Conservation (phyloP, 306 rosid genomes). For the Prunus padus region DNA sequence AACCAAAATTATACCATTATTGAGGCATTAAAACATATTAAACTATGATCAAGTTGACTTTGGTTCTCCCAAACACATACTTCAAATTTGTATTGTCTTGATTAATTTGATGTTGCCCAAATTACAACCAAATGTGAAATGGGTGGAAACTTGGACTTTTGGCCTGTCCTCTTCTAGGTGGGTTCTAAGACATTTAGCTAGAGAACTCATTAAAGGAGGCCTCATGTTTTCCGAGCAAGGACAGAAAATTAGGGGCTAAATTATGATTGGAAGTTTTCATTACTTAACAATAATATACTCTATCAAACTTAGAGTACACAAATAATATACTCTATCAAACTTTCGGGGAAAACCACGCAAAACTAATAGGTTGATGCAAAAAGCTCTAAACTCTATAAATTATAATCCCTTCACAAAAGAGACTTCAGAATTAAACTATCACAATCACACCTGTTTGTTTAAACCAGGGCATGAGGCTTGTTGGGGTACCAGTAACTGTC, state of each 20-base stretch:
- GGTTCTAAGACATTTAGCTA: not conserved
- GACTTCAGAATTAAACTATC: conserved; percentile 6
- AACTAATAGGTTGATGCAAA: not conserved
- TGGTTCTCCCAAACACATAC: not conserved
- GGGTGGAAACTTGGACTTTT: not conserved
- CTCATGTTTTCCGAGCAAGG: not conserved
- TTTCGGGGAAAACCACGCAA: conserved; percentile 28
- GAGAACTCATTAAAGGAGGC: not conserved
- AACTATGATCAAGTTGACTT: not conserved
- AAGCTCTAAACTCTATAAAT: conserved; percentile 14
- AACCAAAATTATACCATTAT: not conserved
- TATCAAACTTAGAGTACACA: not conserved
- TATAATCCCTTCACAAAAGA: not conserved
- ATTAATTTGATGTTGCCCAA: not conserved
- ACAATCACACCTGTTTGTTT: not conserved
- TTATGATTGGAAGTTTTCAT: conserved; percentile 10
- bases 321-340: conserved; percentile 8
- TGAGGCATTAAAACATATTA: not conserved
- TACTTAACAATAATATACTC: not conserved
- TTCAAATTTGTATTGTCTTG: not conserved
- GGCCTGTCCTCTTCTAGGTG: not conserved
- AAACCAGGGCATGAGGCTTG: conserved; percentile 22
- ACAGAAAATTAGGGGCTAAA: not conserved
- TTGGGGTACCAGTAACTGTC: conserved; percentile 9
- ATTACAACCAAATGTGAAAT: not conserved